Conservation (phyloP, 2,329 filamentous ascomycete species). For the Curvularia hawaiiensis region DNA sequence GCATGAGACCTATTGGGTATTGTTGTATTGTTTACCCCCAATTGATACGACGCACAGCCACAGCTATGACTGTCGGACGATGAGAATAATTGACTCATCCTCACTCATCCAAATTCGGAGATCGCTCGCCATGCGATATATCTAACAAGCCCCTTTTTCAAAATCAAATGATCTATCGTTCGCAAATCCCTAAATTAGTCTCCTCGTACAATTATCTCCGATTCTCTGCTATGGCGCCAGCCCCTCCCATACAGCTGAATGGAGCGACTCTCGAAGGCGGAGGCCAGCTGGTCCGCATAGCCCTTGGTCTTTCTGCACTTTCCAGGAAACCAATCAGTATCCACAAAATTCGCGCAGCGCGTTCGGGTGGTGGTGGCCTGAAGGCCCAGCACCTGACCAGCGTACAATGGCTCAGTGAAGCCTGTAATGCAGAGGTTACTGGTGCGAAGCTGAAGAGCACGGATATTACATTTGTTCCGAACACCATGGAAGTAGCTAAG, state of each 20-base stretch:
- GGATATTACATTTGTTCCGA: slow-evolving; percentile 47
- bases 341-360: slow-evolving; percentile 59
- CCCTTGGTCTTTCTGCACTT: slow-evolving; percentile 60
- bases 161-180: not conserved
- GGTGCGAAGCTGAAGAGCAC: slow-evolving; percentile 52
- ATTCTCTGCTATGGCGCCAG: slow-evolving; percentile 11
- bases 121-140: not conserved
- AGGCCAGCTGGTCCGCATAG: slow-evolving; percentile 64
- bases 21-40: not conserved
- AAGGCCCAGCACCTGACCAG: slow-evolving; percentile 63
- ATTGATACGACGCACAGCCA: not conserved
- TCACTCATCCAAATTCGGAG: not conserved
- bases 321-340: slow-evolving; percentile 58
- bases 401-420: slow-evolving; percentile 58
- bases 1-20: not conserved
- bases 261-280: slow-evolving; percentile 66
- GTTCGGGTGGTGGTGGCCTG: slow-evolving; percentile 58
- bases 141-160: too few species aligned
- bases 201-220: too few species aligned
- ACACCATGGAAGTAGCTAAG: not conserved
- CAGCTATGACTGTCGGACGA: not conserved
- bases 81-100: slow-evolving; percentile 10
- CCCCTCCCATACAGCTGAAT: slow-evolving; percentile 48
- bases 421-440: slow-evolving; percentile 52
- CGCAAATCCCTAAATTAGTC: too few species aligned